Percentiles rank a stretch among this genome's conserved stretches.
Evolutionary conservation across 345 rosid species (phyloP).

Genomic region (Nephelium lappaceum): DNA sequence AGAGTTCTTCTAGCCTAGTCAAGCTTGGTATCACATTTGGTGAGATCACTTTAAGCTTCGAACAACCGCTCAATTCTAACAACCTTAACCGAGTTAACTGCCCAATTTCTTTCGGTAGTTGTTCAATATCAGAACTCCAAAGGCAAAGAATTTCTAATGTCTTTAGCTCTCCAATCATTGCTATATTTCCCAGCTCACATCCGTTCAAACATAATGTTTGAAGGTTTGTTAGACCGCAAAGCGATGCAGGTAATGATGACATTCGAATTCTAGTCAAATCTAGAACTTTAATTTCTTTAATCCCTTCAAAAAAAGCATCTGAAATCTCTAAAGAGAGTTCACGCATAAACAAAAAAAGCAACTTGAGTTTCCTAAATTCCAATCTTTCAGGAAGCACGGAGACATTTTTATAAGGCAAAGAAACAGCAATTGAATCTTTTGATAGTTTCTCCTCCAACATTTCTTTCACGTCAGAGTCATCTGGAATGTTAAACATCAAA

Average conservation of each 20-base stretch:
- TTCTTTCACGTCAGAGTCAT: neutral
- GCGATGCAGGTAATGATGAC: conserved; percentile 16
- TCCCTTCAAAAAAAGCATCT: conserved; percentile 16
- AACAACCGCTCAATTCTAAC: conserved; percentile 23
- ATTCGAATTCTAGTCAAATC: neutral
- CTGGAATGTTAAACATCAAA: neutral
- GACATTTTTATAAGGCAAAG: neutral
- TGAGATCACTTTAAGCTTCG: conserved; percentile 18
- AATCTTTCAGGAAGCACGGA: conserved; percentile 12
- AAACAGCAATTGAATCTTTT: neutral
- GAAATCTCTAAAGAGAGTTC: neutral
- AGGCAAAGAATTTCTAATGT: conserved; percentile 18
- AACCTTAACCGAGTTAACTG: conserved; percentile 18
- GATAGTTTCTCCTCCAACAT: neutral
- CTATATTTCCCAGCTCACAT: neutral
- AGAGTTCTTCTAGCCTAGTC: conserved; percentile 26
- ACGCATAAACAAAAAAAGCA: neutral
- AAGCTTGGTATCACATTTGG: conserved; percentile 23
- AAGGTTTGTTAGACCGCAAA: conserved; percentile 10
- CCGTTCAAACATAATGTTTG: conserved; percentile 14
- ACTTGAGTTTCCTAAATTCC: conserved; percentile 22
- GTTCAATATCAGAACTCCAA: neutral
- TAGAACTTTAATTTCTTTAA: conserved; percentile 29
- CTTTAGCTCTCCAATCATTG: neutral
- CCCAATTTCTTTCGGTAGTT: conserved; percentile 16